Percentiles rank a stretch among this genome's conserved stretches.
phyloP scores from a whole-genome alignment of 2,329 filamentous ascomycete species.

The Fusarium duplospermum region DNA sequence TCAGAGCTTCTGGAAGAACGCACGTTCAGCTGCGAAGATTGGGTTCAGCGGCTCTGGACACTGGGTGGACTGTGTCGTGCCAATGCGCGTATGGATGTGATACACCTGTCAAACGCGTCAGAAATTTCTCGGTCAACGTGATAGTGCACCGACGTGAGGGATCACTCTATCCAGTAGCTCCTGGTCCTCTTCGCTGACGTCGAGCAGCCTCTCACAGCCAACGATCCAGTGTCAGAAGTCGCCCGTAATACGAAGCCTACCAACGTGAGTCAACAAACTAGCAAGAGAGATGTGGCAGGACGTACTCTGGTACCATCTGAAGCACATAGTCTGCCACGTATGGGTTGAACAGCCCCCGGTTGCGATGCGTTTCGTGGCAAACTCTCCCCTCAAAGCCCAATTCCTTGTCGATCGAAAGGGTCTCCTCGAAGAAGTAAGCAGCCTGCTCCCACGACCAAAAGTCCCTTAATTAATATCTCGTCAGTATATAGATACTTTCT shows the following conservation, averaged over 20 bases:
- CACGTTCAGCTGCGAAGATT: constrained; percentile 43
- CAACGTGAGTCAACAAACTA: background rate
- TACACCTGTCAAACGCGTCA: constrained; percentile 39
- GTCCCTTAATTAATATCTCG: background rate
- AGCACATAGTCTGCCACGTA: background rate
- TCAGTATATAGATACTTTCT: background rate
- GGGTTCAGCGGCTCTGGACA: constrained; percentile 50
- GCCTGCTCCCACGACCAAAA: background rate
- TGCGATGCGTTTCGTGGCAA: background rate
- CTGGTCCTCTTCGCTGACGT: background rate
- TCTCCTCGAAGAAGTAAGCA: background rate
- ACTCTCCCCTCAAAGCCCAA: background rate
- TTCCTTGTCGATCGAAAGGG: background rate
- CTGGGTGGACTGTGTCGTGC: constrained; percentile 52
- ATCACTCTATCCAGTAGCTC: background rate
- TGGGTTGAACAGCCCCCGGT: background rate
- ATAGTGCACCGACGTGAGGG: background rate
- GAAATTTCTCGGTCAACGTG: background rate
- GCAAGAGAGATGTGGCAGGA: background rate
- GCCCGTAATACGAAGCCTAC: background rate
- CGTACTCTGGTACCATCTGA: background rate
- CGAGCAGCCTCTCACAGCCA: background rate
- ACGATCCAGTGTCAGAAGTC: background rate
- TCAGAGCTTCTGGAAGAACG: constrained; percentile 48
- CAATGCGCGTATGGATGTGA: constrained; percentile 51